Evolutionary conservation across 2,329 filamentous ascomycete species (phyloP).

Genomic region (Monilinia fructigena): DNA sequence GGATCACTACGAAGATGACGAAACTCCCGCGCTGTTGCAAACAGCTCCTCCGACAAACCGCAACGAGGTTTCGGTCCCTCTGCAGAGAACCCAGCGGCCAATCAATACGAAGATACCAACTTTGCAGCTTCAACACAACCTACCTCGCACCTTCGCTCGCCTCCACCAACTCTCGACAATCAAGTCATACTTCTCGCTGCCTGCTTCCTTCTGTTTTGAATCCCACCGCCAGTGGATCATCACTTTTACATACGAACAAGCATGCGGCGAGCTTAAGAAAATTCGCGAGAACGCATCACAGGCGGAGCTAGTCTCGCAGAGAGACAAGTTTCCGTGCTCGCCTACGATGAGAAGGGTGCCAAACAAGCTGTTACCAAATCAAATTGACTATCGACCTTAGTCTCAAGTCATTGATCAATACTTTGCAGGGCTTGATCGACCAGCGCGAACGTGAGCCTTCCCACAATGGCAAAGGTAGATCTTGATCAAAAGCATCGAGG

Average conservation of each 20-base stretch:
- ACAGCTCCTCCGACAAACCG: background rate
- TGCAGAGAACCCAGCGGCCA: background rate
- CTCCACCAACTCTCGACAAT: background rate
- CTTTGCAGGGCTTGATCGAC: conserved; percentile 8
- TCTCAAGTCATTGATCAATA: conserved; percentile 1
- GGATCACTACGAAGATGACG: conserved; percentile 6
- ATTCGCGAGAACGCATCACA: background rate
- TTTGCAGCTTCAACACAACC: background rate
- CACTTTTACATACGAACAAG: conserved; percentile 3
- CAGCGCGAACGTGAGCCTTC: conserved; percentile 7
- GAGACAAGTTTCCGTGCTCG: conserved; percentile 8
- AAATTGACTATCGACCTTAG: background rate
- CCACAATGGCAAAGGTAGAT: background rate
- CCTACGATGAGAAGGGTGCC: conserved; percentile 15
- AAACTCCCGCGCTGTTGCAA: background rate
- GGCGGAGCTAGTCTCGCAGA: background rate
- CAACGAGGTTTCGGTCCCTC: conserved; percentile 1
- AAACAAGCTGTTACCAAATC: conserved; percentile 7
- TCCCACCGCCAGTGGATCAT: background rate
- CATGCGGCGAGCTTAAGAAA: background rate
- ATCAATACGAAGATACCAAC: background rate
- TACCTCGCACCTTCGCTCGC: background rate
- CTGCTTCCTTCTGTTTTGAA: background rate
- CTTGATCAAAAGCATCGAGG: conserved; percentile 11
- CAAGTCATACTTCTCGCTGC: background rate